Base-by-base conservation (phyloP, 225 moss, liverwort and hornwort species). In the Antitrichia curtipendula region DNA sequence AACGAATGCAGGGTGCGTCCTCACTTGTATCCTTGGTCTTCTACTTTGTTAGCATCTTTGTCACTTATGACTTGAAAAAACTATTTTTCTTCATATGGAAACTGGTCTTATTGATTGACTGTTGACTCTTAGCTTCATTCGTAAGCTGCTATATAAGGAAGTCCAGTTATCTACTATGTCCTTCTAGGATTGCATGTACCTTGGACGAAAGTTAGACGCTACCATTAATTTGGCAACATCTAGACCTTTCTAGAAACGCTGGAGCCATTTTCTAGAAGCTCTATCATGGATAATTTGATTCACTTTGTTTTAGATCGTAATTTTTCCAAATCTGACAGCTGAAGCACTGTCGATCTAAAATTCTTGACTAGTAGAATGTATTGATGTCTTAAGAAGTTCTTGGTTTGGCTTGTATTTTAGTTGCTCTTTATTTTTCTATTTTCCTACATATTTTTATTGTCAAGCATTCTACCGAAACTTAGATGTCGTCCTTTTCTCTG, bases 1-100 rank as follows among this genome's bases (percentile, higher is more conserved):
- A 75, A 90, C 92, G 77, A 95, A 92, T 88, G 95, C 96, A 85
- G 97, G 99, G 98, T 98, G 79, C 86, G 95, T 93, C 72, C 64
- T 64, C 49, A 74, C 84, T 85, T 88, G 62, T 61, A 68, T 64
- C 12, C 75, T 89, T 85, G 16, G n/a, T 38, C 75, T 82, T 59
- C 31, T 66, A 45, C 47, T 12, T 16, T 66, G 29, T 49, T 72
- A 69, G 75, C 28, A 78, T 49, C 38, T 72, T 40, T 65, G 36
- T 81, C 49, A 64, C 58, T 79, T 77, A 32, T 82, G 61, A 58
- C 21, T 62, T 40, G 47, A 86, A 40, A 85, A 72, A 50, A 43
- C 4, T 43, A 38, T 82, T 54, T 29, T 23, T 75, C 29, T 77
- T 87, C 52, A 36, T n/a, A 72, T 73, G 83, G 85, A 85, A 74